A percentile compares a stretch with the other conserved stretches of the same genome.
These are phyloP conservation scores for Colletotrichum kahawae DNA, from an alignment of 2,329 filamentous ascomycete species.

Conservation along the genomic window DNA sequence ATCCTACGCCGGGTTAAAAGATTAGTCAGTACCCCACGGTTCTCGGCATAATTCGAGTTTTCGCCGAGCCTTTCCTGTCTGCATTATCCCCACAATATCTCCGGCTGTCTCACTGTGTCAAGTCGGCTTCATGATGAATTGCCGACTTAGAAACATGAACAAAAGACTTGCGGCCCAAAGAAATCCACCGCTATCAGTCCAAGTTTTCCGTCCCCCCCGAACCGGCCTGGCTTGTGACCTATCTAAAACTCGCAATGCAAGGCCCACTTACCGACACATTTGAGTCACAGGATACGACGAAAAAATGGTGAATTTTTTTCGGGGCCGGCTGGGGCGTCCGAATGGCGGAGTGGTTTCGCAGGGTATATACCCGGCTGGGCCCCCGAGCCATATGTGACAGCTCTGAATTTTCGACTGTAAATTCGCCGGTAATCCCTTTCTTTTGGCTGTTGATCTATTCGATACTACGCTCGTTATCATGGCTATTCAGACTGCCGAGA, in stretches of 20 bases:
- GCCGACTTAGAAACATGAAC: background rate
- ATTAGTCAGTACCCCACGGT: background rate
- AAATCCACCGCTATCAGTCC: background rate
- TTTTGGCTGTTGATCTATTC: background rate
- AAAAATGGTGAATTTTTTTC: background rate
- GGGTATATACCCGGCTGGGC: background rate
- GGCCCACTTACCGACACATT: slow-evolving; percentile 4
- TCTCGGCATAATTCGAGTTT: background rate
- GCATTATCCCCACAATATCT: background rate
- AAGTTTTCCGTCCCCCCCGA: background rate
- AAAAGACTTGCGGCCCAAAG: background rate
- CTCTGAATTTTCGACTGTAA: background rate
- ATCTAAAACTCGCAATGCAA: background rate
- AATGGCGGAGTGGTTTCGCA: background rate
- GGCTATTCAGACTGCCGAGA: background rate
- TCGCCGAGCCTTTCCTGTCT: background rate
- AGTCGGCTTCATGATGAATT: background rate
- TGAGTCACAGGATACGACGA: slow-evolving; percentile 3
- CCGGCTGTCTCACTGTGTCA: background rate
- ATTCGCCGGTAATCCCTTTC: background rate
- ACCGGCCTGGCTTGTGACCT: background rate
- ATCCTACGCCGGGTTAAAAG: background rate
- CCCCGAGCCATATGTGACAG: background rate
- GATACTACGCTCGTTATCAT: background rate
- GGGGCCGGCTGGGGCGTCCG: background rate